A percentile compares a stretch with the other conserved stretches of the same genome.
Conservation (phyloP, 345 rosid species). For the Anacardium occidentale region DNA sequence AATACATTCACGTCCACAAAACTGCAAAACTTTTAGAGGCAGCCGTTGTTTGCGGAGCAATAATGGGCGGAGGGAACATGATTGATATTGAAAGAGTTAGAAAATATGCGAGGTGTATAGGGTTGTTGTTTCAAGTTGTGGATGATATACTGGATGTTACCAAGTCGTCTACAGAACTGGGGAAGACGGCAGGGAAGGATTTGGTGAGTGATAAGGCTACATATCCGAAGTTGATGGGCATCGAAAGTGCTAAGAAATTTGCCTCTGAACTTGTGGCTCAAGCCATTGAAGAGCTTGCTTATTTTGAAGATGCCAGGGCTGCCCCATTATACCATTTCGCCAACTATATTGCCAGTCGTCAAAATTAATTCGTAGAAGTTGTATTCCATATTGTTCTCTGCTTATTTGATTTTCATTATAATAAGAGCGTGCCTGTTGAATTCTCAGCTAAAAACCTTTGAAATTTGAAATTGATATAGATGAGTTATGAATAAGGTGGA, state of each 20-base stretch:
- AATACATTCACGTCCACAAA: conserved; percentile 43
- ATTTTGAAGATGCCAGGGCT: conserved; percentile 32
- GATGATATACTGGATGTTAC: conserved; percentile 40
- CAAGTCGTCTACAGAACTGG: conserved; percentile 33
- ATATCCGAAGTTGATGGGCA: conserved; percentile 38
- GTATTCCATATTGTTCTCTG: neutral
- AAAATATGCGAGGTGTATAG: conserved; percentile 34
- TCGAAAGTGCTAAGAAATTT: conserved; percentile 31
- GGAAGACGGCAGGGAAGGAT: conserved; percentile 44
- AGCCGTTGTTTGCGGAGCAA: conserved; percentile 36
- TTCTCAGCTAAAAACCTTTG: no score
- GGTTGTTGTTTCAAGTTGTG: conserved; percentile 38
- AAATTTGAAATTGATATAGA: no score
- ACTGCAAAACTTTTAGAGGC: conserved; percentile 44
- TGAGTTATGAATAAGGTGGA: no score
- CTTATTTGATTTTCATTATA: no score
- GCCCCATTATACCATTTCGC: conserved; percentile 36
- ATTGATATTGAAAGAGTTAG: conserved; percentile 29
- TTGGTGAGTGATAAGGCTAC: conserved; percentile 38
- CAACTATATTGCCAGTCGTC: conserved; percentile 28
- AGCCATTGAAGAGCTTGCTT: conserved; percentile 32
- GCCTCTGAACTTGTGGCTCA: conserved; percentile 27
- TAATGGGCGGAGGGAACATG: conserved; percentile 34
- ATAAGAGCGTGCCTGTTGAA: no score
- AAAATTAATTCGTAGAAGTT: conserved; percentile 19